Evolutionary conservation across 768 basidiomycete genomes (phyloP).

Genomic region (Phaffia australis): DNA sequence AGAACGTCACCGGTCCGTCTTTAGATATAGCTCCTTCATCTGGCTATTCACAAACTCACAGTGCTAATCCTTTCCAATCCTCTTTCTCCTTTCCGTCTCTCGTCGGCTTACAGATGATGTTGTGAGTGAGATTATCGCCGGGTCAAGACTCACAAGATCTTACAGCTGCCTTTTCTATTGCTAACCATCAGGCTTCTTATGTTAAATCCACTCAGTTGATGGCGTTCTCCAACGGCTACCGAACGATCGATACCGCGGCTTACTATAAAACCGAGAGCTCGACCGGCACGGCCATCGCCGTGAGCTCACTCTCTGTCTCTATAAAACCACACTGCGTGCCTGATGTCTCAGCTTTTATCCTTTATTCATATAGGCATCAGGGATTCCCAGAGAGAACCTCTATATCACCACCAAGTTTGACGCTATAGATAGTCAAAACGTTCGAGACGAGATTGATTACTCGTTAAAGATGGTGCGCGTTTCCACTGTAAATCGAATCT

Average conservation of each 20-base stretch:
- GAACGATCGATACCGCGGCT: neutral
- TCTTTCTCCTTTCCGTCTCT: neutral
- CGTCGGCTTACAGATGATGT: neutral
- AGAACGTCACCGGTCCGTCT: constrained; percentile 12
- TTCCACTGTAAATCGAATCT: neutral
- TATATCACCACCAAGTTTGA: constrained; percentile 50
- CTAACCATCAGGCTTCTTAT: too few relatives aligned
- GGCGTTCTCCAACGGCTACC: neutral
- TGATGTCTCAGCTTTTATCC: too few relatives aligned
- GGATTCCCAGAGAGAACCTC: constrained; percentile 37
- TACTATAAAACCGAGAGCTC: constrained; percentile 35
- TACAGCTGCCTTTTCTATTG: too few relatives aligned
- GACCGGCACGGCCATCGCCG: constrained; percentile 34
- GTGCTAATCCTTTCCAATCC: too few relatives aligned
- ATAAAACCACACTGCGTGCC: too few relatives aligned
- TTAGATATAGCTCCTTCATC: too few relatives aligned
- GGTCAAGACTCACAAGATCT: too few relatives aligned
- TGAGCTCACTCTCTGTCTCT: constrained; percentile 4
- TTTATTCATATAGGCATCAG: constrained; percentile 16
- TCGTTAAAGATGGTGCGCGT: constrained; percentile 49
- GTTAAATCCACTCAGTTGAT: neutral
- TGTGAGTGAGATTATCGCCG: too few relatives aligned
- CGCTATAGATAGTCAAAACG: constrained; percentile 39
- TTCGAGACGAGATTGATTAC: constrained; percentile 45
- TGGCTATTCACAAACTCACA: too few relatives aligned